These are phyloP conservation scores for Protea cynaroides DNA, from an alignment of 164 flowering plant genomes.

Conservation along the genomic window DNA sequence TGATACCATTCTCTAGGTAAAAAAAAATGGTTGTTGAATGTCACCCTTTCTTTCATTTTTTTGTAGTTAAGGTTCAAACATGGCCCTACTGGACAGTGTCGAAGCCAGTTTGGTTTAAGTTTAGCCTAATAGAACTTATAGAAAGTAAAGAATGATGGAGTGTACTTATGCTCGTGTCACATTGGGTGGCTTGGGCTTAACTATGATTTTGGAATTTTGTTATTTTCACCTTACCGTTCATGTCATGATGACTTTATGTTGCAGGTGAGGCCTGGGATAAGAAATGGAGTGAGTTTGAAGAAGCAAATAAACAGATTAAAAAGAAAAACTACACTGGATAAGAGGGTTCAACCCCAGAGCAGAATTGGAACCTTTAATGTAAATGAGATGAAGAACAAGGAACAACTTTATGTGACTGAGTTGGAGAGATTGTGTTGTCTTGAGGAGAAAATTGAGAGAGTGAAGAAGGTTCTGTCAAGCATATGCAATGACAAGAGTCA, in stretches of 20 bases:
- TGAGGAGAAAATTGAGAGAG: constrained; percentile 34
- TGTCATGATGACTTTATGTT: constrained; percentile 1
- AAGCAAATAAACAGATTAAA: constrained; percentile 19
- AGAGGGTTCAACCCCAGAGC: constrained; percentile 11
- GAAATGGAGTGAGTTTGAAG: constrained; percentile 49
- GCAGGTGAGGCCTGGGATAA: constrained; percentile 32
- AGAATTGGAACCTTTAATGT: constrained; percentile 2
- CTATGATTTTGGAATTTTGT: no score
- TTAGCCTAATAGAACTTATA: no score
- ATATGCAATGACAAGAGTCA: constrained; percentile 18
- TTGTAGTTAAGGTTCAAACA: no score
- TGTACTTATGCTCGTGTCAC: no score
- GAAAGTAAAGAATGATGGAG: no score
- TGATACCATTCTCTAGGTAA: no score
- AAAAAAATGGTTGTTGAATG: no score
- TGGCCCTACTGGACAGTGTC: no score
- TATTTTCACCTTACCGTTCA: neutral
- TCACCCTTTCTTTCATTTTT: no score
- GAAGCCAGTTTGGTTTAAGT: no score
- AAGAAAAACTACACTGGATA: constrained; percentile 12
- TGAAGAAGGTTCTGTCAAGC: constrained; percentile 34
- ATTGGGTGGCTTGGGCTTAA: no score
- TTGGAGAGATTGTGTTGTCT: constrained; percentile 66
- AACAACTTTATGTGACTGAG: constrained; percentile 36
- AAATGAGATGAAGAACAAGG: constrained; percentile 12